These are phyloP conservation scores for Xylaria cubensis DNA, from an alignment of 495 filamentous ascomycete species.

Conservation along the genomic window DNA sequence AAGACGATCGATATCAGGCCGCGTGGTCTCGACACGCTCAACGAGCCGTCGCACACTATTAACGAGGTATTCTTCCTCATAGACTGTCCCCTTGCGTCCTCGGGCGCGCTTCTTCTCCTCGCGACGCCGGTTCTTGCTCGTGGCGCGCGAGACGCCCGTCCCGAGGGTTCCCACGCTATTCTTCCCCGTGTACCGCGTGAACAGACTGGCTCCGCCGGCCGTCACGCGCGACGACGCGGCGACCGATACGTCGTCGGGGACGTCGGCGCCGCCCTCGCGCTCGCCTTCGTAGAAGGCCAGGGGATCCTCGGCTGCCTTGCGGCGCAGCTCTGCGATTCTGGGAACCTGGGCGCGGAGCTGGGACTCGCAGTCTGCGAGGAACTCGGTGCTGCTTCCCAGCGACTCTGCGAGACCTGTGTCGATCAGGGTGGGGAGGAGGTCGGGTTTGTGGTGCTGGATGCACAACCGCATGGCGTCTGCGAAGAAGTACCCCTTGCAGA, in stretches of 20 bases:
- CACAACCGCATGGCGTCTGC: slow-evolving; percentile 78
- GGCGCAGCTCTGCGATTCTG: slow-evolving; percentile 78
- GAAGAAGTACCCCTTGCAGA: slow-evolving; percentile 86
- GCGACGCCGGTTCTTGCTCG: slow-evolving; percentile 78
- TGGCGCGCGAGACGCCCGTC: slow-evolving; percentile 71
- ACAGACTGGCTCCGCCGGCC: slow-evolving; percentile 73
- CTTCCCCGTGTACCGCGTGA: slow-evolving; percentile 88
- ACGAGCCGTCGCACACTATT: slow-evolving; percentile 84
- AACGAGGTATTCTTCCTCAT: slow-evolving; percentile 96
- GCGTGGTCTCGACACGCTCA: slow-evolving; percentile 76
- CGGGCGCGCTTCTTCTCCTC: slow-evolving; percentile 95
- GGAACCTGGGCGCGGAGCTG: slow-evolving; percentile 86
- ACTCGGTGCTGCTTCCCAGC: slow-evolving; percentile 78
- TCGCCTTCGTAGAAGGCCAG: slow-evolving; percentile 79
- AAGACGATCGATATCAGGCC: slow-evolving; percentile 71
- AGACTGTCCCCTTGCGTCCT: slow-evolving; percentile 94
- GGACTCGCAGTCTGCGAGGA: slow-evolving; percentile 87
- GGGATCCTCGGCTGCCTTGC: slow-evolving; percentile 81
- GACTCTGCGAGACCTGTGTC: slow-evolving; percentile 81
- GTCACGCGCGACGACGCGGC: slow-evolving; percentile 84
- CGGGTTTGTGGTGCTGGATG: slow-evolving; percentile 49
- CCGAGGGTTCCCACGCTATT: slow-evolving; percentile 68
- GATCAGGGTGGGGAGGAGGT: slow-evolving; percentile 61
- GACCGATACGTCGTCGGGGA: slow-evolving; percentile 90
- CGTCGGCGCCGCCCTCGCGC: slow-evolving; percentile 64